Percentiles rank a stretch among this genome's conserved stretches.
Evolutionary conservation across 805 yeast species (phyloP).

Genomic region (Candida ovalis): DNA sequence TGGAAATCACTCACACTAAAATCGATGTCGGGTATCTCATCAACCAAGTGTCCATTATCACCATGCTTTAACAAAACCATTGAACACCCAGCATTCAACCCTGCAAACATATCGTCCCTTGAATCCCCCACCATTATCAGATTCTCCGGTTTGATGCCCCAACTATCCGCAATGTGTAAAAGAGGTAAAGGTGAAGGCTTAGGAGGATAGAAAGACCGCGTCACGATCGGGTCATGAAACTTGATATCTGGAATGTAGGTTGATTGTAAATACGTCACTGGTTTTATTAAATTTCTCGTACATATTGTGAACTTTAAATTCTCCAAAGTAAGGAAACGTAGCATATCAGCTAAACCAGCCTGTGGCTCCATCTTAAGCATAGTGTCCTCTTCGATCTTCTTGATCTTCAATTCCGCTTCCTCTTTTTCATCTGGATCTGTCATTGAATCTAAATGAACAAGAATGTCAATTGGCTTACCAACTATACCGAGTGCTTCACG

Average conservation of each 20-base stretch:
- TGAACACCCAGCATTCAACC: slow-evolving; percentile 57
- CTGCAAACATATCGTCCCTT: slow-evolving; percentile 63
- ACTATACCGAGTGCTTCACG: slow-evolving; percentile 51
- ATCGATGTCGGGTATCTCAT: slow-evolving; percentile 34
- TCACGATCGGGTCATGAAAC: slow-evolving; percentile 48
- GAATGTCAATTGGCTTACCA: slow-evolving; percentile 44
- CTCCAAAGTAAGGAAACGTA: slow-evolving; percentile 28
- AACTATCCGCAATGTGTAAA: slow-evolving; percentile 46
- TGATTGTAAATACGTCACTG: slow-evolving; percentile 49
- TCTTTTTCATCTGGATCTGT: slow-evolving; percentile 35
- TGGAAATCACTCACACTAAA: slow-evolving; percentile 33
- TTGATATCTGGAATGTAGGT: slow-evolving; percentile 36
- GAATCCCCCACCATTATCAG: slow-evolving; percentile 75
- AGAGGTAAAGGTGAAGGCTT: slow-evolving; percentile 67
- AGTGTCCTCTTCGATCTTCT: slow-evolving; percentile 55
- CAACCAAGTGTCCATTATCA: slow-evolving; percentile 44
- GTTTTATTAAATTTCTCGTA: slow-evolving; percentile 53
- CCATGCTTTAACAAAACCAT: slow-evolving; percentile 52
- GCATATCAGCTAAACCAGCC: slow-evolving; percentile 41
- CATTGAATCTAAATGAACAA: slow-evolving; percentile 45
- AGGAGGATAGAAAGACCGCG: slow-evolving; percentile 63
- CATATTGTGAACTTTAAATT: slow-evolving; percentile 51
- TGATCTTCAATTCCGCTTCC: slow-evolving; percentile 44
- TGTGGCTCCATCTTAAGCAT: slow-evolving; percentile 56
- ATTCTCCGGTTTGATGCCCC: slow-evolving; percentile 44